These are phyloP conservation scores for Xylaria sp. DNA, from an alignment of 2,329 filamentous ascomycete genomes.

Conservation along the genomic window DNA sequence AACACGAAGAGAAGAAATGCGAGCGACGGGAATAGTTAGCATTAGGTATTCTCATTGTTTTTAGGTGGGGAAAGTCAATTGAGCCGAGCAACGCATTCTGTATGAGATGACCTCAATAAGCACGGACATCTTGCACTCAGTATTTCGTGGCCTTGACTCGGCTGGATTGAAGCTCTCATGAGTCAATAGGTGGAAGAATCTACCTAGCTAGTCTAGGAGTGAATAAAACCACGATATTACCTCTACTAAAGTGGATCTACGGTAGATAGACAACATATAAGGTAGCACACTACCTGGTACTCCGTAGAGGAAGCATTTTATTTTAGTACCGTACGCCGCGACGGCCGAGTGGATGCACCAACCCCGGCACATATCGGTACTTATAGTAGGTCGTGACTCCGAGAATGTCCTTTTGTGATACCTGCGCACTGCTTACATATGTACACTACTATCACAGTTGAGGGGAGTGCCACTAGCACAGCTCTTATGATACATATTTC, in stretches of 20 bases:
- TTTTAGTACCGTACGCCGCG: not conserved
- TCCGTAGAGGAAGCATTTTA: not conserved
- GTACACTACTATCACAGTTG: constrained; percentile 37
- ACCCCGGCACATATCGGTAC: not conserved
- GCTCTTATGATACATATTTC: constrained; percentile 31
- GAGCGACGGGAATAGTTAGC: not conserved
- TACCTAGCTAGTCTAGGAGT: not conserved
- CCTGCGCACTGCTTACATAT: constrained; percentile 22
- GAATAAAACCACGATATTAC: not conserved
- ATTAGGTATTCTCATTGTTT: not conserved
- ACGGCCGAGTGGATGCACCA: not conserved
- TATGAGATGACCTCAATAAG: not conserved
- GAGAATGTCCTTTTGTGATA: constrained; percentile 5
- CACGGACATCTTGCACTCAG: not conserved
- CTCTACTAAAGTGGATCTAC: not conserved
- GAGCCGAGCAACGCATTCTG: constrained; percentile 1
- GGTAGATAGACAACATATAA: not conserved
- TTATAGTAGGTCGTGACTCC: not conserved
- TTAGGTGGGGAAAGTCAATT: constrained; percentile 13
- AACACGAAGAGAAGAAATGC: not conserved
- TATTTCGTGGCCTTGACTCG: not conserved
- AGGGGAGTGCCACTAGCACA: constrained; percentile 33
- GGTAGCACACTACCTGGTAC: too few species aligned
- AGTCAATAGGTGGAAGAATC: not conserved
- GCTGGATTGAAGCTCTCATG: too few species aligned